Base-by-base conservation (phyloP, 768 basidiomycete species). In the Panaeolus cyanescens region DNA sequence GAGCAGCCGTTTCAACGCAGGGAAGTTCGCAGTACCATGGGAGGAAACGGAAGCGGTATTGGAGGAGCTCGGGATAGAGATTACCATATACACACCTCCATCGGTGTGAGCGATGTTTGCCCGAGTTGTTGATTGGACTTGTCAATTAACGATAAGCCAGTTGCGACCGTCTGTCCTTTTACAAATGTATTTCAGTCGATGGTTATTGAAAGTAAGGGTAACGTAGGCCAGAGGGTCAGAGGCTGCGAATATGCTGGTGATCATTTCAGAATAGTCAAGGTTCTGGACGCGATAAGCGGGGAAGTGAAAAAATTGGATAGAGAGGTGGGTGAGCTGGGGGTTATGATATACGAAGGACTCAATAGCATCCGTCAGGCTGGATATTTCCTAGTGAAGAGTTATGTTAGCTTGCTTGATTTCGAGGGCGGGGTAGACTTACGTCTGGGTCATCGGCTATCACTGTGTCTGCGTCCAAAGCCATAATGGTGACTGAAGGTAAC, bases 21-120 rank as follows among this genome's bases (percentile, higher is more conserved):
- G 78, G 31, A 78, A 74, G 62, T 79, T 80, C 68, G 77, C 71
- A n/a, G 79, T 80, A 32, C 74, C 74, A 32, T 80, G 79, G 79
- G 69, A 67, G 36, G 67, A 71, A 19, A 79, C 78, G 4, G 78
- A 74, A 56, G 71, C 65, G 15, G 63, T 79, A 28, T 56, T 80
- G 54, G 66, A 73, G 6, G 71, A 72, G 22, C 60, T 79, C 28
- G 72, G 66, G 2, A 68, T 74, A 2, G 59, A 64, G 13, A 77
- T 79, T 73, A 70, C 65, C 7, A 71, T 80, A 9, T 79, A 80
- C 61, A 71, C 70, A 17, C 64, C 63, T 25, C 3, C 61, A 34
- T 42, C 40, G 9, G 32, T 22, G 28, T 9, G 28, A 20, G 13
- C 54, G 25, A 32, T n/a, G n/a, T n/a, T n/a, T n/a, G n/a, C n/a